Conservation (phyloP, 176 grass and related monocot species). For the Chrysopogon serrulatus region DNA sequence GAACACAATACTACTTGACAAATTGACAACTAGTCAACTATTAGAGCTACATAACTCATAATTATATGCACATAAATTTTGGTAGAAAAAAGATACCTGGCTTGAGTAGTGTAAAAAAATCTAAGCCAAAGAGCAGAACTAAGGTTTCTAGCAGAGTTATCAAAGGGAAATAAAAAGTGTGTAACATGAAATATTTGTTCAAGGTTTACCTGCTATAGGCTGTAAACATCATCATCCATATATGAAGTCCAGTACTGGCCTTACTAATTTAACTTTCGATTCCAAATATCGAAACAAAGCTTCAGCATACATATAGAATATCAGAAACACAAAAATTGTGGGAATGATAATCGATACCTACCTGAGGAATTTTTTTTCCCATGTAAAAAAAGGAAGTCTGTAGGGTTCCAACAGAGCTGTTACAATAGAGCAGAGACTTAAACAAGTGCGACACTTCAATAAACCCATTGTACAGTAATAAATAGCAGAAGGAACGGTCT, state of each 20-base stretch:
- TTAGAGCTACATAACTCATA: neutral
- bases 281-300: constrained; percentile 23
- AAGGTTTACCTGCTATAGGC: constrained; percentile 56
- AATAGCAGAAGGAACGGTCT: constrained; percentile 57
- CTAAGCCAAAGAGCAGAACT: neutral
- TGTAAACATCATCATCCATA: constrained; percentile 50
- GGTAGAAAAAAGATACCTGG: neutral
- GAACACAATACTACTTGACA: neutral
- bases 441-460: constrained; percentile 51
- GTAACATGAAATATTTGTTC: constrained; percentile 27
- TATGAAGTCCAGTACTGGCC: constrained; percentile 37
- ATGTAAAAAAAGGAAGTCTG: constrained; percentile 65
- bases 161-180: neutral
- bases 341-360: constrained; percentile 61
- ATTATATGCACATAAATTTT: neutral
- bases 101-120: neutral
- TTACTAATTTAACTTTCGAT: constrained; percentile 39
- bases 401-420: constrained; percentile 80
- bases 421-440: constrained; percentile 63
- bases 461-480: constrained; percentile 52
- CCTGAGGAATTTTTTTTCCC: constrained; percentile 59
- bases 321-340: constrained; percentile 30
- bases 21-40: neutral
- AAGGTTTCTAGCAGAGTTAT: neutral
- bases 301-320: constrained; percentile 36